A percentile compares a stretch with the other conserved stretches of the same genome.
phyloP scores from a whole-genome alignment of 2,329 filamentous ascomycete genomes.

The Cadophora gregata region DNA sequence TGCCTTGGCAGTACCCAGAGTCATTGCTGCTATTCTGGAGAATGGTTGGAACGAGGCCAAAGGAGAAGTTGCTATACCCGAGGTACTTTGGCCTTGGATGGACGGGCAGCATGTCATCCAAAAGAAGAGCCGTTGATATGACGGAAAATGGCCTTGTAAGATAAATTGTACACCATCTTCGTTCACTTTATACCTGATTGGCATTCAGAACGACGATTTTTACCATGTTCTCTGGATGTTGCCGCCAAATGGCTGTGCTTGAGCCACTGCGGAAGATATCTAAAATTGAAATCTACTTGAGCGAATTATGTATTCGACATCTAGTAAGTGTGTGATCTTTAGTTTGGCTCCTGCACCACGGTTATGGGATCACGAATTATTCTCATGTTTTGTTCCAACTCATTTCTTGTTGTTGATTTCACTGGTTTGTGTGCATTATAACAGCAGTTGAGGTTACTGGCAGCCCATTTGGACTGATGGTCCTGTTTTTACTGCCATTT shows the following conservation, averaged over 20 bases:
- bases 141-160: not conserved
- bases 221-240: not conserved
- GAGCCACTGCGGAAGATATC: not conserved
- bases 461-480: no score
- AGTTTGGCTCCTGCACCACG: no score
- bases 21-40: constrained; percentile 88
- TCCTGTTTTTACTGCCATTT: no score
- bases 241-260: not conserved
- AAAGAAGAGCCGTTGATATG: constrained; percentile 22
- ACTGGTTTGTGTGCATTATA: no score
- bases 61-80: constrained; percentile 74
- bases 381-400: no score
- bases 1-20: constrained; percentile 86
- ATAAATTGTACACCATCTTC: constrained; percentile 11
- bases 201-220: not conserved
- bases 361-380: no score
- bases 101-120: constrained; percentile 70
- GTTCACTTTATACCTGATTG: not conserved
- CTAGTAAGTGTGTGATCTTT: no score
- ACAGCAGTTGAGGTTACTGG: no score
- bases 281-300: no score
- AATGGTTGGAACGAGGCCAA: constrained; percentile 82
- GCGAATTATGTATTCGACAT: no score
- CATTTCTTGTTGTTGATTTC: no score
- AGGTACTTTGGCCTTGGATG: constrained; percentile 85